Evolutionary conservation across 2,329 filamentous ascomycete species (phyloP), one percentile per base, ranked within the genome.

Genomic region (Chaetomium sp.): DNA sequence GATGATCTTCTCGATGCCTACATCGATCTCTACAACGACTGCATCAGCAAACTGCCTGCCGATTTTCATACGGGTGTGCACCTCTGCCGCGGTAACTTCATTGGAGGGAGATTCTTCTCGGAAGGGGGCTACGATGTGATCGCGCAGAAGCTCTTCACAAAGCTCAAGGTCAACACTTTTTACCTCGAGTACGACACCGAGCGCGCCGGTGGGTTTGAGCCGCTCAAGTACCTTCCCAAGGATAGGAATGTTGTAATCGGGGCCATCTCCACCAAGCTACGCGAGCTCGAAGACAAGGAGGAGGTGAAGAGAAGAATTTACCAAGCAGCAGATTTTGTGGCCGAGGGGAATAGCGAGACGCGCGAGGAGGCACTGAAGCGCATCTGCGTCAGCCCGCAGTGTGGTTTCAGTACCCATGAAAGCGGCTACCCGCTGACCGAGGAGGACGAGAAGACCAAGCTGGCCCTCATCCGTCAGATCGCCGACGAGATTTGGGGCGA

Each of bases 21-120:
- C 77, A 90, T 93, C 75, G 81, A 83, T 67, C 85, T 91, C 69
- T 93, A 93, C 81, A 93, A 93, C 75, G 87, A 90, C 75, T 86
- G 83, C 72, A 82, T 91, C 72, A 79, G 81, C 71, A 83, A 85
- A 71, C 78, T 86, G 0, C 89, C 90, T 0, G 75, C 80, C 2
- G 90, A 93, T 73, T 85, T 93, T 81, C 90, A 92, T 76, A 83
- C 91, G 2, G 90, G 90, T 54, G 87, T 93, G 19, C 91, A 93
- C 74, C 80, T 93, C 59, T 93, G 90, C 82, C 83, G 83, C 9
- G 84, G 83, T 57, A 90, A 90, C 78, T 90, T 89, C 75, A 85
- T 88, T 68, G 84, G 85, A 62, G 85, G 84, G 23, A 82, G 87
- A 31, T 85, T 89, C 77, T 90, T 90, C 71, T 85, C 85, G 60